A percentile compares a stretch with the other conserved stretches of the same genome.
These are phyloP conservation scores for Vigna unguiculata DNA, from an alignment of 306 rosid species.

Conservation along the genomic window DNA sequence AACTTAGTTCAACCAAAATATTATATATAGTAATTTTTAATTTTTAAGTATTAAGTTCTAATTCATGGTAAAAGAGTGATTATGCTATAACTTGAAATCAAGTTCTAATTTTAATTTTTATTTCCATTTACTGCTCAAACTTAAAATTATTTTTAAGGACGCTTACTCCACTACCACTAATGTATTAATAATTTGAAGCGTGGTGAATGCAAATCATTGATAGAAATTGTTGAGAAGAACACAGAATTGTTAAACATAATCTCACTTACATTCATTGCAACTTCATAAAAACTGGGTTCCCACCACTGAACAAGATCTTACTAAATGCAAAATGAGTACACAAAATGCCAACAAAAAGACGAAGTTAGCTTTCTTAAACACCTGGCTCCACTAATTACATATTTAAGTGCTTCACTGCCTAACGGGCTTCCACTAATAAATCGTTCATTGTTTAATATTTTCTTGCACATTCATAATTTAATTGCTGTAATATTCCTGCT, in stretches of 20 bases:
- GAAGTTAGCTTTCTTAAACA: not conserved
- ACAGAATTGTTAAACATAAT: not conserved
- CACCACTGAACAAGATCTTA: constrained; percentile 10
- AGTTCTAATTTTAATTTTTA: too few relatives aligned
- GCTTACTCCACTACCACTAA: not conserved
- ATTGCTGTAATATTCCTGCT: constrained; percentile 3
- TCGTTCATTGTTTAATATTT: not conserved
- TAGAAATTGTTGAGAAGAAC: not conserved
- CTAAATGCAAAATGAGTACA: constrained; percentile 20
- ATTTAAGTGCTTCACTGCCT: not conserved
- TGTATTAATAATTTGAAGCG: not conserved
- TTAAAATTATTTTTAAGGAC: too few relatives aligned
- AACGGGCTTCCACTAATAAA: constrained; percentile 38
- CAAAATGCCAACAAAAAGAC: constrained; percentile 7
- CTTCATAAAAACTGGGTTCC: not conserved
- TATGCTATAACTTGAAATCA: too few relatives aligned
- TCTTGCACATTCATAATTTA: not conserved
- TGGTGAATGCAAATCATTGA: not conserved
- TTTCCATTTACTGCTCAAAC: too few relatives aligned
- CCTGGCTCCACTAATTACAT: constrained; percentile 8
- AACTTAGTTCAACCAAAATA: too few relatives aligned
- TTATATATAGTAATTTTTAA: too few relatives aligned
- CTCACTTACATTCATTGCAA: not conserved
- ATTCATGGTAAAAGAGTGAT: too few relatives aligned
- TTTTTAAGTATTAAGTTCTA: too few relatives aligned